Base-by-base conservation (phyloP, 2,329 filamentous ascomycete species). In the Alternaria incomplexa region DNA sequence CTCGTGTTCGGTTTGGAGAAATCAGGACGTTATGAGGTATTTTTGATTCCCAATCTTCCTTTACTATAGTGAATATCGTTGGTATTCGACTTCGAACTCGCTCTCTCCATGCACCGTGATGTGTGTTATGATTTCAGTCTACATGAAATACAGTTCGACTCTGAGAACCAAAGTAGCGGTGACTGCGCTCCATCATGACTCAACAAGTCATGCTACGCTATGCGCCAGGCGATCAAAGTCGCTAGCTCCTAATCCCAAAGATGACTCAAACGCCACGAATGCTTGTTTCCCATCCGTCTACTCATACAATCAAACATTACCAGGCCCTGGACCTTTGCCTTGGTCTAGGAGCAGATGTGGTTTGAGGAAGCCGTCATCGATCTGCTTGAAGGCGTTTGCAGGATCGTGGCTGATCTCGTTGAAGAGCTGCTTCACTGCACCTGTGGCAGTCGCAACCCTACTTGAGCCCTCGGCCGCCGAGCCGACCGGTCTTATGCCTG, bases 281-380 rank as follows among this genome's bases (percentile, higher is more conserved):
- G 55, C 55, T 47, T 36, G 44, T 40, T 28, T 43, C 23, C 32
- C 23, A 40, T 20, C 30, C 15, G 13, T n/a, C 22, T 52, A 43
- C 30, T 58, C 43, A 26, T 36, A 43, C 17, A 65, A 45, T 73
- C 67, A 80, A 17, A 78, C 77, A 68, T 79, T 80, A 59, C 66
- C 72, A 20, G 76, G 74, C 10, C 77, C 77, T 3, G 77, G 73
- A 2, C 77, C 77, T 43, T 78, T 79, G 23, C 75, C 75, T 20
- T 81, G 91, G 81, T 97, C 94, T 20, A 98, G 86, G 68, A 98
- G 81, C 58, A 98, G 82, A 76, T 90, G 92, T 17, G 95, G 95
- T 84, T 98, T 98, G 80, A 98, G 94, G 79, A 93, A 97, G 64
- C 94, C 93, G 80, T 99, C 96, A 78, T 99, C 96, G 63, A 99